Percentiles rank a stretch among this genome's conserved stretches.
These are phyloP conservation scores for Achaetomium macrosporum DNA, from an alignment of 2,329 filamentous ascomycete genomes.

Conservation along the genomic window DNA sequence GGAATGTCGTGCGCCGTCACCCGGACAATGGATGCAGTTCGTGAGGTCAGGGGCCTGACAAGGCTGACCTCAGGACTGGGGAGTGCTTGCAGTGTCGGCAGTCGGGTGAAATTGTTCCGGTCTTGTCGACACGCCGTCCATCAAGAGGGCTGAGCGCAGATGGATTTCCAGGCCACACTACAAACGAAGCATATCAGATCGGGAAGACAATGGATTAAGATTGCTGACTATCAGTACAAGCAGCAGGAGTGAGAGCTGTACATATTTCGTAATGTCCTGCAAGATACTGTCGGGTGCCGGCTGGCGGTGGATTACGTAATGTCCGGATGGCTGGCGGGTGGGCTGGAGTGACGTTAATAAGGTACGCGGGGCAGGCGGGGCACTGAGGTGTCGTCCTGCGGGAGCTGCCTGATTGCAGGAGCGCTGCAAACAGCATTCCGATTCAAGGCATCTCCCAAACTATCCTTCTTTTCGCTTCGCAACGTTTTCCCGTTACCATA, in stretches of 20 bases:
- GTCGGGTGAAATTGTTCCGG: background rate
- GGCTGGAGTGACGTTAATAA: background rate
- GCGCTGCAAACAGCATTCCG: background rate
- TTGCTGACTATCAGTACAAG: too few species aligned
- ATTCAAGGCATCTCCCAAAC: background rate
- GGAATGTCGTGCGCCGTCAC: slow-evolving; percentile 2
- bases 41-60: background rate
- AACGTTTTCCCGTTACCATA: background rate
- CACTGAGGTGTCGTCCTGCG: slow-evolving; percentile 2
- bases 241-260: too few species aligned
- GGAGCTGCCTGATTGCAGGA: slow-evolving; percentile 17
- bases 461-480: background rate
- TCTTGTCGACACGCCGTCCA: background rate
- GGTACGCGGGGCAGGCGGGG: background rate
- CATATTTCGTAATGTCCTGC: too few species aligned
- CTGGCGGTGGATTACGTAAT: background rate
- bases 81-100: background rate
- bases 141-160: too few species aligned
- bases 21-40: slow-evolving; percentile 3
- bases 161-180: too few species aligned
- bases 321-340: background rate
- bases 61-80: too few species aligned
- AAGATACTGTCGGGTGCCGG: too few species aligned
- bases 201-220: background rate
- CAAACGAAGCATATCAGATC: slow-evolving; percentile 5